Percentiles rank a stretch among this genome's conserved stretches.
phyloP scores from a whole-genome alignment of 208 protist species.

The Acanthamoeba castellanii region DNA sequence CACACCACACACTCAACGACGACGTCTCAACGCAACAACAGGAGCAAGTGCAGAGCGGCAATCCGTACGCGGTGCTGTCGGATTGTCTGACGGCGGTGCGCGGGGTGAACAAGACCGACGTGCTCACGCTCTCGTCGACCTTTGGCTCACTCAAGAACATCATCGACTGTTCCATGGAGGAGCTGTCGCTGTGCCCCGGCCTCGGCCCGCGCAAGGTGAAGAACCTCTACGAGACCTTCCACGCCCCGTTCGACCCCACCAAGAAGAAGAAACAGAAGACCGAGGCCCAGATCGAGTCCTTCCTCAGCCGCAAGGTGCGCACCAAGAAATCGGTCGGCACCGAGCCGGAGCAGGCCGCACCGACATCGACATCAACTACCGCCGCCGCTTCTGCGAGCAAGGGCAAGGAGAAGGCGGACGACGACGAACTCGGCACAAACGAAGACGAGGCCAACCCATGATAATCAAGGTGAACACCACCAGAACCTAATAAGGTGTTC shows the following conservation, averaged over 20 bases:
- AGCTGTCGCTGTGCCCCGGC: slow-evolving; percentile 68
- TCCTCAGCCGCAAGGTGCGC: slow-evolving; percentile 28
- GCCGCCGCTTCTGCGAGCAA: neutral
- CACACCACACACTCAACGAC: no score
- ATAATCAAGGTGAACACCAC: no score
- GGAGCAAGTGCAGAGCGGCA: neutral
- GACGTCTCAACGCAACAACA: neutral
- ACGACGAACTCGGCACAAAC: neutral
- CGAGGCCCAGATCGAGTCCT: slow-evolving; percentile 39
- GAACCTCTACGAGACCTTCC: slow-evolving; percentile 49
- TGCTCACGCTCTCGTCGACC: slow-evolving; percentile 71
- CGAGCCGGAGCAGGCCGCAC: neutral
- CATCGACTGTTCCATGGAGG: slow-evolving; percentile 42
- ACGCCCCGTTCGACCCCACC: slow-evolving; percentile 52
- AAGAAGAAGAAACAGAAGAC: slow-evolving; percentile 15
- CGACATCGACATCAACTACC: neutral
- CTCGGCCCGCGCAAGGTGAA: slow-evolving; percentile 69
- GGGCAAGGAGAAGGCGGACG: slow-evolving; percentile 2
- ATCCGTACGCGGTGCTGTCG: slow-evolving; percentile 62
- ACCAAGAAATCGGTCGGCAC: neutral
- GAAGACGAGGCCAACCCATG: neutral
- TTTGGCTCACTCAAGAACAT: slow-evolving; percentile 76
- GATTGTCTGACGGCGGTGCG: slow-evolving; percentile 75
- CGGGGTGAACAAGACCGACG: slow-evolving; percentile 84
- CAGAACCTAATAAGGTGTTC: no score